Evolutionary conservation across 208 protist genomes (phyloP).

Genomic region (Crithidia sp.): DNA sequence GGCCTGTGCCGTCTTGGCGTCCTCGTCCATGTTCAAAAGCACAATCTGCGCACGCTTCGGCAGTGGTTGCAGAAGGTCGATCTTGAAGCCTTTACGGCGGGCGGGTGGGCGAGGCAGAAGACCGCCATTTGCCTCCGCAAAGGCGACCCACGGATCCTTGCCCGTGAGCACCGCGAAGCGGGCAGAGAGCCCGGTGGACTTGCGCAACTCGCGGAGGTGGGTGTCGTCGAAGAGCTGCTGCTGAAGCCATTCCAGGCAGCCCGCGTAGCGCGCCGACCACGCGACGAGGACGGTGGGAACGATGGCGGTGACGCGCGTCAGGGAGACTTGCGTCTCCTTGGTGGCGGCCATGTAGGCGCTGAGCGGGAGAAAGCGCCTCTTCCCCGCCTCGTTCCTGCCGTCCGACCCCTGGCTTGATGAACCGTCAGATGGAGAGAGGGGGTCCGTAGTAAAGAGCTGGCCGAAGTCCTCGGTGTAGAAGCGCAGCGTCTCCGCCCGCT

Average conservation of each 20-base stretch:
- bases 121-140: conserved; percentile 51
- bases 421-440: too few relatives aligned
- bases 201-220: conserved; percentile 32
- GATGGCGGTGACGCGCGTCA: conserved; percentile 54
- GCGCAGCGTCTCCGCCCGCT: conserved; percentile 18
- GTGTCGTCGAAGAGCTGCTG: conserved; percentile 65
- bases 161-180: conserved; percentile 38
- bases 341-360: conserved; percentile 53
- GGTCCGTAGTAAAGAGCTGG: conserved; percentile 13
- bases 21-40: conserved; percentile 81
- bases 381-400: background rate
- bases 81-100: conserved; percentile 26
- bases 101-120: conserved; percentile 30
- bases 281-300: conserved; percentile 78
- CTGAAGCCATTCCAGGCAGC: conserved; percentile 67
- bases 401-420: too few relatives aligned
- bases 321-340: conserved; percentile 60
- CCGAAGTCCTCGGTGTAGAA: conserved; percentile 37
- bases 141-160: conserved; percentile 73
- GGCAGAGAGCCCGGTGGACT: conserved; percentile 28
- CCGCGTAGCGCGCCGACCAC: conserved; percentile 69
- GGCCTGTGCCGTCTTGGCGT: conserved; percentile 37
- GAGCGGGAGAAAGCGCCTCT: conserved; percentile 14
- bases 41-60: conserved; percentile 84
- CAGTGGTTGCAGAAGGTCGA: conserved; percentile 34